Conservation (phyloP, 371 early-diverging fungal genomes). For the Mucor velutinosus region DNA sequence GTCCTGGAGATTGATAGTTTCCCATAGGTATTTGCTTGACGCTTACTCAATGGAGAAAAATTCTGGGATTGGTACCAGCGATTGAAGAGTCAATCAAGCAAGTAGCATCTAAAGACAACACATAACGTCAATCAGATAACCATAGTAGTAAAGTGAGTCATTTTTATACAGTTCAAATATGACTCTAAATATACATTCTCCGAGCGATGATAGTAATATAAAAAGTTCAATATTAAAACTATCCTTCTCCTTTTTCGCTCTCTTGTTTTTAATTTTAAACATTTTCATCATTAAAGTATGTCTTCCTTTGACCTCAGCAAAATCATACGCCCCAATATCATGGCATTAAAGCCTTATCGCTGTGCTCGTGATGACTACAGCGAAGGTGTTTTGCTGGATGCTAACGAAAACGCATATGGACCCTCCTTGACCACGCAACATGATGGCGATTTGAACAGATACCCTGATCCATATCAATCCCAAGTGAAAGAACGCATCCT, state of each 20-base stretch:
- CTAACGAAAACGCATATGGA: constrained; percentile 97
- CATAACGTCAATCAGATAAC: neutral
- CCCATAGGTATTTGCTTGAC: constrained; percentile 27
- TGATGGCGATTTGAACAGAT: constrained; percentile 78
- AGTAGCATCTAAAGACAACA: constrained; percentile 6
- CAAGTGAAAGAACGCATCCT: constrained; percentile 79
- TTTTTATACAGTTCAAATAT: neutral
- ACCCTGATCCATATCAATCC: constrained; percentile 93
- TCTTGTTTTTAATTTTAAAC: neutral
- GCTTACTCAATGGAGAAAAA: constrained; percentile 26
- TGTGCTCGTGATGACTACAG: constrained; percentile 97
- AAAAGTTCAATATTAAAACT: neutral
- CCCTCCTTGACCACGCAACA: constrained; percentile 53
- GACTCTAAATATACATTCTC: neutral
- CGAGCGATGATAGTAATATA: neutral
- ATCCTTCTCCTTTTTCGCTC: neutral
- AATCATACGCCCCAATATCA: constrained; percentile 93
- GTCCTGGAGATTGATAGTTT: neutral
- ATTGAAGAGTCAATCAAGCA: constrained; percentile 23
- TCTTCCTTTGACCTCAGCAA: constrained; percentile 70
- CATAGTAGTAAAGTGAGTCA: constrained; percentile 6
- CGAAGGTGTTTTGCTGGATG: constrained; percentile 92
- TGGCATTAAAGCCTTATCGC: constrained; percentile 89
- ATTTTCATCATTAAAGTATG: neutral
- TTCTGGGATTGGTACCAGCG: constrained; percentile 21